Evolutionary conservation across 768 basidiomycete genomes (phyloP).

Genomic region (Panaeolus papilionaceus): DNA sequence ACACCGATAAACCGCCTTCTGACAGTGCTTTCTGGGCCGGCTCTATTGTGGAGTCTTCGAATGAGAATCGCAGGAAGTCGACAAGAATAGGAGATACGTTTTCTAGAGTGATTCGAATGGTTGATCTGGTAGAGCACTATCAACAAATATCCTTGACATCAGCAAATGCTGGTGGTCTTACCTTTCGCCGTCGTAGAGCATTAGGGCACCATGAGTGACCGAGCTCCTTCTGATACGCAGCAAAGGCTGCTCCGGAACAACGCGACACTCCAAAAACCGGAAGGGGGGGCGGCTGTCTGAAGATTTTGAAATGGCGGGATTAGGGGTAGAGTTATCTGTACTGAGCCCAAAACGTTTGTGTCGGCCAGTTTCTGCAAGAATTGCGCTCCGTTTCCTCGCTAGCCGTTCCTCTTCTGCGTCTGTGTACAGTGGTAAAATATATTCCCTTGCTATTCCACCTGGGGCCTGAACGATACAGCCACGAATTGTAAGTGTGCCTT

Average conservation of each 20-base stretch:
- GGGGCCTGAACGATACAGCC: conserved; percentile 83
- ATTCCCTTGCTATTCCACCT: conserved; percentile 73
- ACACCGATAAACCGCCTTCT: conserved; percentile 82
- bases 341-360: conserved; percentile 80
- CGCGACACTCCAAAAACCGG: conserved; percentile 79
- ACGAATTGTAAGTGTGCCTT: conserved; percentile 73
- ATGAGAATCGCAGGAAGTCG: conserved; percentile 85
- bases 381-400: conserved; percentile 60
- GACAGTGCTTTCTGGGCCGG: conserved; percentile 78
- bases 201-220: conserved; percentile 91
- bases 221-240: conserved; percentile 87
- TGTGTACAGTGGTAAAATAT: conserved; percentile 76
- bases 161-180: conserved; percentile 40
- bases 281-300: conserved; percentile 28
- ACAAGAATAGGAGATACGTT: conserved; percentile 85
- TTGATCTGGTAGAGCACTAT: conserved; percentile 59
- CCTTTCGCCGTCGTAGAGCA: conserved; percentile 96
- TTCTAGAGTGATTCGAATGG: conserved; percentile 85
- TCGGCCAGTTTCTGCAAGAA: conserved; percentile 70
- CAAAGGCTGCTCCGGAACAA: conserved; percentile 88
- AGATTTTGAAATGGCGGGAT: conserved; percentile 33
- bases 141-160: conserved; percentile 6
- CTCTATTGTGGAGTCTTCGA: conserved; percentile 88
- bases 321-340: conserved; percentile 43
- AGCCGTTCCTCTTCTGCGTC: conserved; percentile 72